Evolutionary conservation across 2,329 filamentous ascomycete genomes (phyloP).

Genomic region (Emmonsiellopsis sp.): DNA sequence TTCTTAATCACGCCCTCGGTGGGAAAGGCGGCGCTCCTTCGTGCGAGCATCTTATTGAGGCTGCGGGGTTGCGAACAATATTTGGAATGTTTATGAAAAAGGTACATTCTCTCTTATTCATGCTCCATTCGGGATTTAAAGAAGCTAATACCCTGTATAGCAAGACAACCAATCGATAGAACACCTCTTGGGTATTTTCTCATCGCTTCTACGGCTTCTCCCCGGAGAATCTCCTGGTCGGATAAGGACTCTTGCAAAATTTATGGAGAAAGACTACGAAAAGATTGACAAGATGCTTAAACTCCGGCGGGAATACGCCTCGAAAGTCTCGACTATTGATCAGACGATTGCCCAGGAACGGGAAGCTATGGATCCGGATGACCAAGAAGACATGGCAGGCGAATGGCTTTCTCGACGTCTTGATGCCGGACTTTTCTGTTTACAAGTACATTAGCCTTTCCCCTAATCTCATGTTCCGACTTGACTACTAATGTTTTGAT

Average conservation of each 20-base stretch:
- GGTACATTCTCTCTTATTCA: constrained; percentile 17
- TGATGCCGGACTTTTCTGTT: constrained; percentile 73
- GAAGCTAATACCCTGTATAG: constrained; percentile 22
- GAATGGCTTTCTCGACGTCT: constrained; percentile 68
- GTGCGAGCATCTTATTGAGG: constrained; percentile 70
- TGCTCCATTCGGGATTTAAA: not conserved
- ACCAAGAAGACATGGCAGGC: constrained; percentile 52
- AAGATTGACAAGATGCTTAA: constrained; percentile 67
- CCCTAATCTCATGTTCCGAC: no score
- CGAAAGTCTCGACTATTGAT: constrained; percentile 55
- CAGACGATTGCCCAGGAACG: constrained; percentile 53
- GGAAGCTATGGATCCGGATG: constrained; percentile 45
- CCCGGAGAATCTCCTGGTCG: constrained; percentile 68
- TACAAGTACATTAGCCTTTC: constrained; percentile 46
- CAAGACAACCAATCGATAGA: constrained; percentile 60
- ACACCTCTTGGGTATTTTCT: constrained; percentile 77
- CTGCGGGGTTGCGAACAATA: constrained; percentile 71
- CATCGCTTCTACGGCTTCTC: constrained; percentile 68
- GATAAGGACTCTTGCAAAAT: constrained; percentile 83
- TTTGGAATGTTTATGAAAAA: constrained; percentile 88
- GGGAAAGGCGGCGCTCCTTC: constrained; percentile 51
- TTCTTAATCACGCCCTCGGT: constrained; percentile 73
- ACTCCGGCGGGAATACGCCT: constrained; percentile 62
- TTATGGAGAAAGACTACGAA: constrained; percentile 86
- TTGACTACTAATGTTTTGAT: no score